Evolutionary conservation across 1,284 basidiomycete genomes (phyloP), one percentile per base, ranked within the genome.

Genomic region (Cutaneotrichosporon curvatum): DNA sequence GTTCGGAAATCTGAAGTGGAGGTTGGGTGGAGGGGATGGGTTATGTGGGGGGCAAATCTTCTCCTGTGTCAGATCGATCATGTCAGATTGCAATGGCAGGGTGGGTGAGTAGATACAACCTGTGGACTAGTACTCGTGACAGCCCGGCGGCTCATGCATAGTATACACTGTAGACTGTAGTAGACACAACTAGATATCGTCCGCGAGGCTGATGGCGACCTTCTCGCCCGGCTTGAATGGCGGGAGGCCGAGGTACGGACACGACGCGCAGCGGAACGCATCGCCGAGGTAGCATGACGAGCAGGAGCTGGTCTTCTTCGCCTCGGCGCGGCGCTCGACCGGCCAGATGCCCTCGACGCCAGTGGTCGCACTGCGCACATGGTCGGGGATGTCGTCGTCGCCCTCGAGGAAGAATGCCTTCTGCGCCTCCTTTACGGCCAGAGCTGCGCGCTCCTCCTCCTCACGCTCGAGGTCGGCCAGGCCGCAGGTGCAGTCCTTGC

Each of bases 161-260:
- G n/a, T n/a, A n/a, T n/a, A n/a, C n/a, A n/a, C n/a, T n/a, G n/a
- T n/a, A n/a, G n/a, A n/a, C n/a, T n/a, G n/a, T n/a, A n/a, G n/a
- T n/a, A n/a, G n/a, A n/a, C n/a, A 34, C 16, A 34, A 34, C 51
- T 36, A 91, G 56, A 91, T 80, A 69, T 94, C 89, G 69, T 92
- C 89, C 80, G 78, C 81, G 53, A 89, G 78, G 65, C 80, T 66
- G 32, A 79, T 70, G 62, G 91, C 84, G 35, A 97, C 90, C 76
- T 95, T 92, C 76, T 97, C 89, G 45, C 95, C 95, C 1, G 95
- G 94, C 73, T 95, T 88, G 76, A 99, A 98, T 4, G 94, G 89
- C 41, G 95, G 95, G 37, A 98, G 79, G 57, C 94, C 91, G 40
- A 91, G 77, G 72, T 96, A 99, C 22, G 94, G 95, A 70, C 94